Conservation (phyloP, 2,329 filamentous ascomycete species). For the Mycosphaerella sp. region DNA sequence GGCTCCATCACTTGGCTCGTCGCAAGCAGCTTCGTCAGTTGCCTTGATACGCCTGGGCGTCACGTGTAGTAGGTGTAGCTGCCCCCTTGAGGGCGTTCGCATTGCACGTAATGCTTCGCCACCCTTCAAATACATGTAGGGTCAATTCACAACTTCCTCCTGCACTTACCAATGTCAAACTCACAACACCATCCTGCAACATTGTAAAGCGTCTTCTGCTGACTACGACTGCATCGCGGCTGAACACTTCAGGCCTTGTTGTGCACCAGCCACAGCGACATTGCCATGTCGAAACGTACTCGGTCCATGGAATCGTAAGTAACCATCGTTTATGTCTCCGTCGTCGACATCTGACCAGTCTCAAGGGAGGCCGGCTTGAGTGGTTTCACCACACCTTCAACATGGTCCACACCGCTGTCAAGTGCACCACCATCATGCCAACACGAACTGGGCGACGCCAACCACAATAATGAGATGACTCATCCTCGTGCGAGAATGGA, state of each 20-base stretch:
- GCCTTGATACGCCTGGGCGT: background rate
- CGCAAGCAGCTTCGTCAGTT: background rate
- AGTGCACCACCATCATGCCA: background rate
- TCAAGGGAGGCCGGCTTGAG: background rate
- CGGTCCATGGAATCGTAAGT: background rate
- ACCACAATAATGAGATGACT: no score
- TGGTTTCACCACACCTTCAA: background rate
- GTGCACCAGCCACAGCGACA: background rate
- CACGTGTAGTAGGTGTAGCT: background rate
- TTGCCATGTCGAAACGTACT: background rate
- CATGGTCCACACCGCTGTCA: background rate
- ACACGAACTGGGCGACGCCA: no score
- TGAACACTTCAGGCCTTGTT: no score
- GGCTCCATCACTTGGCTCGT: background rate
- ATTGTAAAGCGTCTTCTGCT: no score
- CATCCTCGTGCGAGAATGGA: no score
- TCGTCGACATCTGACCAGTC: no score
- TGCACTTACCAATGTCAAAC: no score
- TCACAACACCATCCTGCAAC: no score
- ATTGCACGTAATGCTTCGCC: background rate
- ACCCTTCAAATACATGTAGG: background rate
- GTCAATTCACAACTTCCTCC: background rate
- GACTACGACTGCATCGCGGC: no score
- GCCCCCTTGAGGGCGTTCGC: background rate
- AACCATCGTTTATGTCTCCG: no score